Conservation (phyloP, 2,329 filamentous ascomycete species). For the Nigrospora oryzae region DNA sequence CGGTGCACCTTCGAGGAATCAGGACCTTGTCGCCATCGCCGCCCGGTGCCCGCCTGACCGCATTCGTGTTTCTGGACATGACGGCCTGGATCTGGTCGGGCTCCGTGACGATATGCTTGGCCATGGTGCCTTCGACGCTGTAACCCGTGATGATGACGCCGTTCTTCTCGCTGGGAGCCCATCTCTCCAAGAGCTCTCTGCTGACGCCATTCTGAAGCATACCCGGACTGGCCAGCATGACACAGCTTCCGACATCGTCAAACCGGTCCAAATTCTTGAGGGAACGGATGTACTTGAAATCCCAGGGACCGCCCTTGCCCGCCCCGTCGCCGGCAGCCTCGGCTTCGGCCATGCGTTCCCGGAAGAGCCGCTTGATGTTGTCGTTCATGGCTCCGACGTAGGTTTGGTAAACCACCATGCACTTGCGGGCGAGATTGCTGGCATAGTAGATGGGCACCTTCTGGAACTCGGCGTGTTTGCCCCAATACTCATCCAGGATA, state of each 20-base stretch:
- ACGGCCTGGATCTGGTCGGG: slow-evolving; percentile 92
- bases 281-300: slow-evolving; percentile 89
- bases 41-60: slow-evolving; percentile 53
- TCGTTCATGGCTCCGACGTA: slow-evolving; percentile 99
- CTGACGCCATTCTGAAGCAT: slow-evolving; percentile 98
- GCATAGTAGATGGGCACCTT: slow-evolving; percentile 96
- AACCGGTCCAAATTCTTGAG: slow-evolving; percentile 91
- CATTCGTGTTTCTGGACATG: slow-evolving; percentile 66
- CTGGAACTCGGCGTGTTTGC: slow-evolving; percentile 78
- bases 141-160: slow-evolving; percentile 99
- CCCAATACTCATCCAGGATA: slow-evolving; percentile 96
- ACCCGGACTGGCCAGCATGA: slow-evolving; percentile 95
- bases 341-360: slow-evolving; percentile 84
- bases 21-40: slow-evolving; percentile 78
- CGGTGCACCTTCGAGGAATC: slow-evolving; percentile 86
- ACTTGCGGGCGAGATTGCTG: slow-evolving; percentile 87
- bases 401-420: slow-evolving; percentile 98
- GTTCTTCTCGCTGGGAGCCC: slow-evolving; percentile 94
- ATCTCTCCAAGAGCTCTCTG: slow-evolving; percentile 83
- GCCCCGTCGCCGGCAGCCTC: slow-evolving; percentile 69
- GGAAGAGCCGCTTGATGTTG: slow-evolving; percentile 94
- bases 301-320: slow-evolving; percentile 83
- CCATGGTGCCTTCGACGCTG: slow-evolving; percentile 98
- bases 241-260: slow-evolving; percentile 89
- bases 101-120: slow-evolving; percentile 88